Evolutionary conservation across 805 yeast species (phyloP).

Genomic region (Suhomyces sp.): DNA sequence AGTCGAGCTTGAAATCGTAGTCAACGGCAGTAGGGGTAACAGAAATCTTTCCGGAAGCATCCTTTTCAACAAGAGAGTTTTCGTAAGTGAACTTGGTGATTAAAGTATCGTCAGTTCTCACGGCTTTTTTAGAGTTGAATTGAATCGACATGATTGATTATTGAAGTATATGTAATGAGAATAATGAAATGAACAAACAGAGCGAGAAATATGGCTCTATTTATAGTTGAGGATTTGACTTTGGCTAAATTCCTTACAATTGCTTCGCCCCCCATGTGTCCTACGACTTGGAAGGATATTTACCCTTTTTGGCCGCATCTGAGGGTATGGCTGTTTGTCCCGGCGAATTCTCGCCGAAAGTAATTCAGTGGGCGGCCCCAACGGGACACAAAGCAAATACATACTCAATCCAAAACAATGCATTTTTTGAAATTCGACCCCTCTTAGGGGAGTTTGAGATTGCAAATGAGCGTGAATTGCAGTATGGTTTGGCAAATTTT

Average conservation of each 20-base stretch:
- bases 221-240: slow-evolving; percentile 8
- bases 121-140: slow-evolving; percentile 54
- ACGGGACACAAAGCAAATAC: not conserved
- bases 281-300: not conserved
- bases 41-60: slow-evolving; percentile 50
- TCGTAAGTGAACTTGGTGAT: slow-evolving; percentile 67
- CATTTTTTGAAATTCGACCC: not conserved
- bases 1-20: slow-evolving; percentile 83
- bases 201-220: slow-evolving; percentile 8
- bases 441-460: not conserved
- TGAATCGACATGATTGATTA: slow-evolving; percentile 34
- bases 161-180: not conserved
- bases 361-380: not conserved
- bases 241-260: not conserved
- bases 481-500: not conserved
- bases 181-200: not conserved
- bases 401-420: not conserved
- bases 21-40: slow-evolving; percentile 73
- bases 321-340: not conserved
- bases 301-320: slow-evolving; percentile 1
- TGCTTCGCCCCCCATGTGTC: not conserved
- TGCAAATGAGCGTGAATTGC: not conserved
- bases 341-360: slow-evolving; percentile 30
- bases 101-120: slow-evolving; percentile 49
- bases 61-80: slow-evolving; percentile 66